These are phyloP conservation scores for Botrytis hyacinthi DNA, from an alignment of 2,329 filamentous ascomycete genomes.

Conservation along the genomic window DNA sequence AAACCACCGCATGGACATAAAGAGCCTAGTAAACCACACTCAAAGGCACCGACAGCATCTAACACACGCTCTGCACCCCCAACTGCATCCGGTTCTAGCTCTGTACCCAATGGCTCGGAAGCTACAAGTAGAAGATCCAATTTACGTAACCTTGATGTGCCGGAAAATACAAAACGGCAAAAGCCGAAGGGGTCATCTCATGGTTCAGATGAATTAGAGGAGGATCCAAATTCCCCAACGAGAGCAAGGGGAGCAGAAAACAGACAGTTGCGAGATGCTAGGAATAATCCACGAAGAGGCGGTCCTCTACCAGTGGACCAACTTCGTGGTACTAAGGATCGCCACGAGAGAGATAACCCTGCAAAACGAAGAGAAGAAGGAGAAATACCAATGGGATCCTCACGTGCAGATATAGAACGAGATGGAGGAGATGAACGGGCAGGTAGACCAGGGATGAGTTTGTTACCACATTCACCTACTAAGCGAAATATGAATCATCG, in stretches of 20 bases:
- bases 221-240: neutral
- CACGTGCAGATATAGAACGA: neutral
- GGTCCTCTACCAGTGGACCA: neutral
- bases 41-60: neutral
- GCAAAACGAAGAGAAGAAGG: neutral
- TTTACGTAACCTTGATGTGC: neutral
- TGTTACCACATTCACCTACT: neutral
- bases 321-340: neutral
- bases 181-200: neutral
- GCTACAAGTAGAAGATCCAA: neutral
- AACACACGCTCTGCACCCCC: neutral
- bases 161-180: neutral
- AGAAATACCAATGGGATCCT: neutral
- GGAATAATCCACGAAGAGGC: neutral
- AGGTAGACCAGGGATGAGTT: neutral
- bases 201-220: neutral
- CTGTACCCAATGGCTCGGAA: neutral
- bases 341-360: neutral
- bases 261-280: neutral
- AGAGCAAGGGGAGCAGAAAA: neutral
- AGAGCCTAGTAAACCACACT: neutral
- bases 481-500: constrained; percentile 4
- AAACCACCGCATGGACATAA: neutral
- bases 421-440: neutral
- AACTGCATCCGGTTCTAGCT: neutral